Evolutionary conservation across 2,329 filamentous ascomycete species (phyloP).

Genomic region (Paecilomyces niveus): DNA sequence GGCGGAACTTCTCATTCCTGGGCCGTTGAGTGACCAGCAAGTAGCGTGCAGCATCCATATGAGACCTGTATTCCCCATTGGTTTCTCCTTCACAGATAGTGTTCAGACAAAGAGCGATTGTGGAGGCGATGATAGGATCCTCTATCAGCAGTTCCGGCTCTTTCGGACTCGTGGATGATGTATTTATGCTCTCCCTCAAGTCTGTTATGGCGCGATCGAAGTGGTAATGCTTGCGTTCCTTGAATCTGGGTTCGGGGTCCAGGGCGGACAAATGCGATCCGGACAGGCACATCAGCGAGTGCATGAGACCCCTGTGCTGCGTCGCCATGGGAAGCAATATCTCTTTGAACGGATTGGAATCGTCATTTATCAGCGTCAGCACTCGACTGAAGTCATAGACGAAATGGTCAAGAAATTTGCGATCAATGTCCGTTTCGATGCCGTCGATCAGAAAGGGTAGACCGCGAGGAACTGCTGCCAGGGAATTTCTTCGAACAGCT

Average conservation of each 20-base stretch:
- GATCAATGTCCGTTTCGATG: constrained; percentile 72
- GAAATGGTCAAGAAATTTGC: constrained; percentile 77
- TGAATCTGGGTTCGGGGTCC: constrained; percentile 44
- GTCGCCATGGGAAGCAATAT: constrained; percentile 76
- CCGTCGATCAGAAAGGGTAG: constrained; percentile 64
- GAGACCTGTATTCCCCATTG: constrained; percentile 67
- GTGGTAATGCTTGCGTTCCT: constrained; percentile 49
- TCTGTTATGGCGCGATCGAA: constrained; percentile 39
- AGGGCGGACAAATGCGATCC: constrained; percentile 62
- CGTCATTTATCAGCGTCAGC: constrained; percentile 72
- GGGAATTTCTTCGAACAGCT: constrained; percentile 25
- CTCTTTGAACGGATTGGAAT: constrained; percentile 78
- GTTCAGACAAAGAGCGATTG: constrained; percentile 53
- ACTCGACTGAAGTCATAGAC: constrained; percentile 71
- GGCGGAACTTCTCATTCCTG: constrained; percentile 62
- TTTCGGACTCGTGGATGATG: constrained; percentile 15
- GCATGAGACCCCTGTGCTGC: constrained; percentile 76
- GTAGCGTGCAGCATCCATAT: constrained; percentile 67
- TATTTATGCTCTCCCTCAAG: constrained; percentile 33
- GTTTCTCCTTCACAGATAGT: constrained; percentile 55
- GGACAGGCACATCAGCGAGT: constrained; percentile 77
- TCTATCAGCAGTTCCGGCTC: constrained; percentile 38
- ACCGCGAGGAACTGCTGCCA: constrained; percentile 33
- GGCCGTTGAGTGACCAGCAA: constrained; percentile 57
- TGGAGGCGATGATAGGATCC: constrained; percentile 56